These are phyloP conservation scores for Scutellaria barbata DNA, from an alignment of 257 asterid species.

Conservation along the genomic window DNA sequence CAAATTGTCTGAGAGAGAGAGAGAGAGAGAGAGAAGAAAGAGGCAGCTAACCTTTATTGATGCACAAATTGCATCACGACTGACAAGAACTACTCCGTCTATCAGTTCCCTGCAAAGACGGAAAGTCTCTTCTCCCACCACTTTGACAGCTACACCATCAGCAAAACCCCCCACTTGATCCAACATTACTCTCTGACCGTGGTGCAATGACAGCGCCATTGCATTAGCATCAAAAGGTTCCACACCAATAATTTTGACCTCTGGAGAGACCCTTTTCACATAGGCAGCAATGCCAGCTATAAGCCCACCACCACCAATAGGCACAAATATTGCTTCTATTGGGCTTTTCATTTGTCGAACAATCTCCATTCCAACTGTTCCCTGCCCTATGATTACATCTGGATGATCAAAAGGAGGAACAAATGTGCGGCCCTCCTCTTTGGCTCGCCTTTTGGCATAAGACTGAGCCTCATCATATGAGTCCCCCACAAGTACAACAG, in stretches of 20 bases:
- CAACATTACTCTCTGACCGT: constrained; percentile 71
- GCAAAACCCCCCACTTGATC: constrained; percentile 98
- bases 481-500: constrained; percentile 88
- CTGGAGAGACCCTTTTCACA: constrained; percentile 84
- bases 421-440: constrained; percentile 73
- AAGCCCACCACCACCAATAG: constrained; percentile 98
- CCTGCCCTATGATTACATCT: constrained; percentile 90
- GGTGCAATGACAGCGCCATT: constrained; percentile 86
- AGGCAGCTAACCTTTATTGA: constrained; percentile 78
- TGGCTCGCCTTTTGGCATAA: constrained; percentile 74
- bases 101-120: constrained; percentile 77
- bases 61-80: constrained; percentile 81
- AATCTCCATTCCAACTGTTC: constrained; percentile 97
- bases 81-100: constrained; percentile 79
- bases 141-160: constrained; percentile 98
- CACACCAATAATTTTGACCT: constrained; percentile 87
- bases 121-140: constrained; percentile 89
- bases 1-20: constrained; percentile 12
- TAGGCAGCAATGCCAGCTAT: constrained; percentile 98
- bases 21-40: not conserved
- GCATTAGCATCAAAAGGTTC: constrained; percentile 97
- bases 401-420: constrained; percentile 98
- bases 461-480: constrained; percentile 93
- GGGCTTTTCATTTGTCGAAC: constrained; percentile 70
- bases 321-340: constrained; percentile 86